These are phyloP conservation scores for Colletotrichum gigasporum DNA, from an alignment of 2,329 filamentous ascomycete genomes.

Conservation along the genomic window DNA sequence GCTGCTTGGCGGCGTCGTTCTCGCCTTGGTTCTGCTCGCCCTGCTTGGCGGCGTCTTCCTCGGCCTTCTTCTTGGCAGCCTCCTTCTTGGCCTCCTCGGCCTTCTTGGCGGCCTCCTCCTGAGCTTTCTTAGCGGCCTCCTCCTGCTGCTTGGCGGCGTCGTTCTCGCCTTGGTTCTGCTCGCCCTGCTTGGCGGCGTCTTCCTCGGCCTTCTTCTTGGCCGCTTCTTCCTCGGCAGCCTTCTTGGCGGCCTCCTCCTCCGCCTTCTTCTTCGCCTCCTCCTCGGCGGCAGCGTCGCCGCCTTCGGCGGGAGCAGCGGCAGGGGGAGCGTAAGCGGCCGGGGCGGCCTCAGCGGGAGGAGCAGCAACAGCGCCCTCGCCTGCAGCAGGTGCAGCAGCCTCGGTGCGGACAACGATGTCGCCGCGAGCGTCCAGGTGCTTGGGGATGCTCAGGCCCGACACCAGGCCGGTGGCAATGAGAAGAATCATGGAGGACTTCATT, in stretches of 20 bases:
- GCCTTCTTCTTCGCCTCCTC: conserved; percentile 28
- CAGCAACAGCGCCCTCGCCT: neutral
- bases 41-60: conserved; percentile 22
- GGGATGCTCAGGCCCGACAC: conserved; percentile 41
- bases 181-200: neutral
- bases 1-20: neutral
- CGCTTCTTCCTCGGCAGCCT: neutral
- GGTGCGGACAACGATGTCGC: neutral
- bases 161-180: neutral
- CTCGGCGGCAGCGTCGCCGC: conserved; percentile 20
- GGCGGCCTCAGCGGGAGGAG: neutral
- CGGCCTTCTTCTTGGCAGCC: conserved; percentile 12
- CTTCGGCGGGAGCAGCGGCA: neutral
- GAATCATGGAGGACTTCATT: conserved; percentile 41
- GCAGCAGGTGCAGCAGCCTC: neutral
- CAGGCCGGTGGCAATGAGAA: conserved; percentile 42
- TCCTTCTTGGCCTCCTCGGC: conserved; percentile 5
- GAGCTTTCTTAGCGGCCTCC: conserved; percentile 7
- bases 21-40: neutral
- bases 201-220: neutral
- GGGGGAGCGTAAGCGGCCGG: neutral
- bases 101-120: conserved; percentile 5
- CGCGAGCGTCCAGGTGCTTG: conserved; percentile 20
- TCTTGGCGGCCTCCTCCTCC: conserved; percentile 23
- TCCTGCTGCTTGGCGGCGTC: neutral